Percentiles rank a stretch among this genome's conserved stretches.
Conservation (phyloP, 495 filamentous ascomycete genomes). For the Aspergillus kassunensis region DNA sequence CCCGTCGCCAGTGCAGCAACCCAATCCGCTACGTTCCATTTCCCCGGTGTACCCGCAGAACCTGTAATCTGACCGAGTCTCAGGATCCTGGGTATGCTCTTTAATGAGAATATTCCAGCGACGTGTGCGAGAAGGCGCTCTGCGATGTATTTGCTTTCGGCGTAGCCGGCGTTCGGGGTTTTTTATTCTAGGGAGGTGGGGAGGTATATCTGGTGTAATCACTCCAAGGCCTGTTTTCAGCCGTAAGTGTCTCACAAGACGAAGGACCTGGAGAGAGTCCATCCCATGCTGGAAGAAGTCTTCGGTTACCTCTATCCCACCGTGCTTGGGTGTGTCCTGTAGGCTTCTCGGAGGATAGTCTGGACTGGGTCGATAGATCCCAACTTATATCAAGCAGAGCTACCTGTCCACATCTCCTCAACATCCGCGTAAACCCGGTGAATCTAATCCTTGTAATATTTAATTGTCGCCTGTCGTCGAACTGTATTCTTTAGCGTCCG, state of each 20-base stretch:
- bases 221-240: not conserved
- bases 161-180: conserved; percentile 9
- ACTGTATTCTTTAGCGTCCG: conserved; percentile 1
- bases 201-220: not conserved
- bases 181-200: not conserved
- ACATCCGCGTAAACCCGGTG: not conserved
- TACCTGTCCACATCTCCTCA: not conserved
- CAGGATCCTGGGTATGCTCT: not conserved
- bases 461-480: not conserved
- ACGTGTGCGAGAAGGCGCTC: conserved; percentile 1
- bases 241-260: conserved; percentile 1
- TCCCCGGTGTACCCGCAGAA: not conserved
- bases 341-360: not conserved
- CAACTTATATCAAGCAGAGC: not conserved
- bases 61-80: conserved; percentile 8
- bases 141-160: conserved; percentile 8
- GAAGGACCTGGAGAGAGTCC: conserved; percentile 10
- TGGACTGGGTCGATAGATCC: not conserved
- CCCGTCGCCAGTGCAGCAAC: not conserved
- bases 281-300: conserved; percentile 5
- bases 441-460: not conserved
- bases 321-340: not conserved
- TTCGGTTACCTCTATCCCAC: not conserved
- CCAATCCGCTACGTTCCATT: conserved; percentile 6
- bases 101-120: not conserved